Evolutionary conservation across 177 flowering plant species (phyloP), one percentile per base, ranked within the genome.

Genomic region (Vitis hybrid): DNA sequence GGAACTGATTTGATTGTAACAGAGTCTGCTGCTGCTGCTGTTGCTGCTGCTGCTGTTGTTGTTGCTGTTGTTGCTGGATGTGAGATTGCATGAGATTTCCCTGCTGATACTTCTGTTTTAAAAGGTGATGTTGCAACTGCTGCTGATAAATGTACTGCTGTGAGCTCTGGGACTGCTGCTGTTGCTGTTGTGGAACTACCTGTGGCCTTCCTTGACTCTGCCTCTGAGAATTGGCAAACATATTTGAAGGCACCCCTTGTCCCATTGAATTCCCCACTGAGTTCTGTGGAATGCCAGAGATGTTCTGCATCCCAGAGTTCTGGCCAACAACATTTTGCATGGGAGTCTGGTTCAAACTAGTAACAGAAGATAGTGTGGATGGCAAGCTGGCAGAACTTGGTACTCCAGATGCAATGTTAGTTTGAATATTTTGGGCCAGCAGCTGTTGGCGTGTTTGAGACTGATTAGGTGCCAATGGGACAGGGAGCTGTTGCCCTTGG

Each of bases 181-280:
- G 87, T 56, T 82, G 89, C 68, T 87, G 92, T 62, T 78, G 90
- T 2, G 84, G 59, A 48, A 66, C 73, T 62, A 73, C 83, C 71
- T 78, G 88, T 73, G 86, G 97, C 81, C 95, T 90, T 65, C 88
- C 98, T 55, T 69, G 87, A 76, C 89, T 74, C 68, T 78, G 93
- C 81, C 90, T 87, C 75, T 88, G 97, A 20, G 87, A 55, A 77
- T 78, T 85, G 13, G 91, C 51, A 76, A 84, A 87, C 71, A 91
- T 78, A 79, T 80, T 89, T 20, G 91, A 72, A 15, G 88, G 58
- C 56, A 85, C 74, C 56, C 88, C 92, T 69, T 87, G 96, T 13
- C 87, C 91, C 80, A 87, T 78, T 20, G 94, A 74, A 79, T 65
- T 79, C 73, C 85, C 88, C 4, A 75, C 80, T 1, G 86, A 60